Base-by-base conservation (phyloP, 176 grass and related monocot genomes). In the Zoysia pacifica region DNA sequence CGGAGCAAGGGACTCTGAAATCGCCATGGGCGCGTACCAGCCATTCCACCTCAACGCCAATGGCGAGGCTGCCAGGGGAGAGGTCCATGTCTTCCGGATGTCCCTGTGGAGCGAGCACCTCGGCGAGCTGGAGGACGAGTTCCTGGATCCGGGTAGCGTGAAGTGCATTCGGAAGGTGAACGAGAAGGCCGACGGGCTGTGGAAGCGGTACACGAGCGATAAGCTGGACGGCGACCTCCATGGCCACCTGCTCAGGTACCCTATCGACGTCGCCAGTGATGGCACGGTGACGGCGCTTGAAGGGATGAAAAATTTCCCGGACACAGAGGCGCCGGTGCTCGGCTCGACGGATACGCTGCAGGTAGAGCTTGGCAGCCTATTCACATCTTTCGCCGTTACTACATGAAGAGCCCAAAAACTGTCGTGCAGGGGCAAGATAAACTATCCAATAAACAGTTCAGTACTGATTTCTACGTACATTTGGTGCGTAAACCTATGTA, bases 21-120 rank as follows among this genome's bases (percentile, higher is more conserved):
- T 97, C 6, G 91, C 91, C 69, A 92, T 92, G 91, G 91, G 91
- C 0, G 80, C 85, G 13, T 97, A 78, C 76, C 94, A 97, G 69
- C 89, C 89, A 5, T 79, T 66, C 69, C 86, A 92, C 78, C 85
- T 97, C 16, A 89, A 93, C 65, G 68, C 40, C 40, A 82, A 77
- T 20, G 79, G 69, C 39, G 82, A 86, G 75, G 76, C 79, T 9
- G 87, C 94, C 11, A 90, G 91, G 62, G 94, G 94, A 7, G 84
- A 94, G 77, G 80, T 97, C 73, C 87, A 97, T 0, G 94, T 91
- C 14, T 94, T 97, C 80, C 73, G 94, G 68, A 84, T 92, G 94
- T 88, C 94, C 0, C 70, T 97, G 28, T 97, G 94, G 91, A 94
- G 90, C 4, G 94, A 97, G 85, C 94, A 97, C 76, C 86, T 94